Percentiles rank a stretch among this genome's conserved stretches.
Conservation (phyloP, 352 stramenopile species). For the Pythium utonaiense region DNA sequence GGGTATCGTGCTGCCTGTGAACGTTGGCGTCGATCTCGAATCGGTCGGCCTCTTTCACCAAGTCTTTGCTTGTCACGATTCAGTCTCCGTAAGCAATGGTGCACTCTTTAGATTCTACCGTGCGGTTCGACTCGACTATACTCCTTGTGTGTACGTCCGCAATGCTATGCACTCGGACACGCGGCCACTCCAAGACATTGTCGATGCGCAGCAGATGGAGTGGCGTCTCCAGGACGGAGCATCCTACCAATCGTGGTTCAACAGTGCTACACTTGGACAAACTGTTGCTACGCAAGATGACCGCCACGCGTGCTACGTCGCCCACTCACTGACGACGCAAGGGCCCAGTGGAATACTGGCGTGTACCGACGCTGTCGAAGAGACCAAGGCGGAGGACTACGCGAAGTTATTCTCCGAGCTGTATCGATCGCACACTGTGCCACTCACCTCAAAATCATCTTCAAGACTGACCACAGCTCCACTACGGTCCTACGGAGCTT, state of each 20-base stretch:
- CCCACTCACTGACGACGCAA: constrained; percentile 32
- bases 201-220: constrained; percentile 33
- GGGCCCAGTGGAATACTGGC: constrained; percentile 38
- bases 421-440: constrained; percentile 39
- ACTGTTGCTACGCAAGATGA: constrained; percentile 42
- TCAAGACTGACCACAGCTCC: background rate
- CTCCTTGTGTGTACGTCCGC: constrained; percentile 34
- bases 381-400: constrained; percentile 43
- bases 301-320: constrained; percentile 55
- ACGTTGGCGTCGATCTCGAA: constrained; percentile 47
- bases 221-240: constrained; percentile 31
- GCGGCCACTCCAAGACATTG: constrained; percentile 28
- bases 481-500: background rate
- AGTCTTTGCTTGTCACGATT: constrained; percentile 51
- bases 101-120: constrained; percentile 62
- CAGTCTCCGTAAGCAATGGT: constrained; percentile 36
- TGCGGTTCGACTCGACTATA: constrained; percentile 45
- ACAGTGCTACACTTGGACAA: constrained; percentile 22
- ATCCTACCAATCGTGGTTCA: constrained; percentile 43
- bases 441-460: constrained; percentile 9
- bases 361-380: constrained; percentile 44
- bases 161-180: constrained; percentile 17
- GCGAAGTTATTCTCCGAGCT: constrained; percentile 58
- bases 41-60: constrained; percentile 60
- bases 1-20: constrained; percentile 48